Percentiles rank a stretch among this genome's conserved stretches.
These are phyloP conservation scores for Metschnikowia cubensis DNA, from an alignment of 805 yeast species.

Conservation along the genomic window DNA sequence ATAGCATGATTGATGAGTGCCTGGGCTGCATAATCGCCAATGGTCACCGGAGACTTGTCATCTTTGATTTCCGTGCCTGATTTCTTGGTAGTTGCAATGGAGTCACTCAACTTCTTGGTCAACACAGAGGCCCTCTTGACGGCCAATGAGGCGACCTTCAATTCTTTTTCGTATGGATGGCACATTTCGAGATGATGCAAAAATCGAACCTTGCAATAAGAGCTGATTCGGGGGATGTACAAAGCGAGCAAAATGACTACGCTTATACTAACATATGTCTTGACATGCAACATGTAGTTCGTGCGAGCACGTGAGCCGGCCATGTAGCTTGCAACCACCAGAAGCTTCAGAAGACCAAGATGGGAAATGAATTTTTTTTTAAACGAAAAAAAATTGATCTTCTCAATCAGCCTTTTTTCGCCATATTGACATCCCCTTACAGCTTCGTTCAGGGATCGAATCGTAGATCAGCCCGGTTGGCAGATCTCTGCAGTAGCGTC, in stretches of 20 bases:
- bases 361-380: neutral
- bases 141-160: conserved; percentile 79
- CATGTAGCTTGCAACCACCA: neutral
- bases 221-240: neutral
- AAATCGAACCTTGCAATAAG: neutral
- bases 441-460: no score
- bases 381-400: neutral
- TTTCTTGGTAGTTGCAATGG: conserved; percentile 42
- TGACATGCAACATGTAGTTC: conserved; percentile 3
- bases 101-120: conserved; percentile 63
- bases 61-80: conserved; percentile 67
- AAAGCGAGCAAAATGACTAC: conserved; percentile 7
- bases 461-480: neutral
- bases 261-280: conserved; percentile 1
- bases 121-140: conserved; percentile 81
- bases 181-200: conserved; percentile 6
- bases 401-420: neutral
- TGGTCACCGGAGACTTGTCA: conserved; percentile 92
- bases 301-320: conserved; percentile 17
- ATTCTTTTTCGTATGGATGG: conserved; percentile 57
- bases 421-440: neutral
- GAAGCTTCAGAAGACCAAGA: neutral
- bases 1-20: conserved; percentile 87
- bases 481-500: neutral
- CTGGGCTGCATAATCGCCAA: conserved; percentile 96